These are phyloP conservation scores for Dissoconium aciculare DNA, from an alignment of 2,329 filamentous ascomycete genomes.

Conservation along the genomic window DNA sequence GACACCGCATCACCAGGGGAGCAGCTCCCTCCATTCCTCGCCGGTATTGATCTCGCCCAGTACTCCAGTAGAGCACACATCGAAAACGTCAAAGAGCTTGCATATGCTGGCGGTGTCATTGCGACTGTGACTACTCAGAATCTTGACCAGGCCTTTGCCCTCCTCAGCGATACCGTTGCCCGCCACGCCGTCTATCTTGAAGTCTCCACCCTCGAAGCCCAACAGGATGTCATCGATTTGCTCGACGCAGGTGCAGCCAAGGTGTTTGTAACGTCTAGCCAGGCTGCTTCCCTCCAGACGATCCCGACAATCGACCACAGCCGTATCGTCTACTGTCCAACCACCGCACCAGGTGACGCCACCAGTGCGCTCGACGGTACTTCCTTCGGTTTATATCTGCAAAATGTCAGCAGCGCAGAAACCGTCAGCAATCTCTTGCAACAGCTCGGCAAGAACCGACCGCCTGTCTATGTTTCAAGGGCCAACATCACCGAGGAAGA, in stretches of 20 bases:
- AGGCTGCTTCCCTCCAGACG: slow-evolving; percentile 43
- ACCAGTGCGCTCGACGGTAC: slow-evolving; percentile 30
- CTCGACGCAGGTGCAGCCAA: slow-evolving; percentile 75
- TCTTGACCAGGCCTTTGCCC: slow-evolving; percentile 33
- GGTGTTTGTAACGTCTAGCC: slow-evolving; percentile 62
- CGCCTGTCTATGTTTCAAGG: slow-evolving; percentile 38
- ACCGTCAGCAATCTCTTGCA: slow-evolving; percentile 35
- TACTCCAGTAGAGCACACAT: slow-evolving; percentile 34
- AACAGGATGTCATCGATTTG: slow-evolving; percentile 61
- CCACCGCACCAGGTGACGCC: slow-evolving; percentile 31
- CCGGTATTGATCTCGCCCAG: slow-evolving; percentile 33
- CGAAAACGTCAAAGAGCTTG: slow-evolving; percentile 33
- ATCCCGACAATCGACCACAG: slow-evolving; percentile 39
- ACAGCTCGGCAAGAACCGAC: slow-evolving; percentile 34
- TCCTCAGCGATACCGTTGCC: slow-evolving; percentile 43
- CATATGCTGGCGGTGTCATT: slow-evolving; percentile 45
- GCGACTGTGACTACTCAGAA: slow-evolving; percentile 33
- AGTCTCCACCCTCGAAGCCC: slow-evolving; percentile 51
- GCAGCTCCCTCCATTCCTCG: slow-evolving; percentile 29
- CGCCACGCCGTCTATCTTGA: slow-evolving; percentile 56
- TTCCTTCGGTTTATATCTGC: slow-evolving; percentile 32
- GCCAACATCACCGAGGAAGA: slow-evolving; percentile 26
- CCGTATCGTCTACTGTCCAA: slow-evolving; percentile 38
- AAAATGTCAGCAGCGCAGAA: slow-evolving; percentile 24
- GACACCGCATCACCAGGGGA: slow-evolving; percentile 7